phyloP scores from a whole-genome alignment of 1,284 basidiomycete species.

The Gymnopus androsaceus region DNA sequence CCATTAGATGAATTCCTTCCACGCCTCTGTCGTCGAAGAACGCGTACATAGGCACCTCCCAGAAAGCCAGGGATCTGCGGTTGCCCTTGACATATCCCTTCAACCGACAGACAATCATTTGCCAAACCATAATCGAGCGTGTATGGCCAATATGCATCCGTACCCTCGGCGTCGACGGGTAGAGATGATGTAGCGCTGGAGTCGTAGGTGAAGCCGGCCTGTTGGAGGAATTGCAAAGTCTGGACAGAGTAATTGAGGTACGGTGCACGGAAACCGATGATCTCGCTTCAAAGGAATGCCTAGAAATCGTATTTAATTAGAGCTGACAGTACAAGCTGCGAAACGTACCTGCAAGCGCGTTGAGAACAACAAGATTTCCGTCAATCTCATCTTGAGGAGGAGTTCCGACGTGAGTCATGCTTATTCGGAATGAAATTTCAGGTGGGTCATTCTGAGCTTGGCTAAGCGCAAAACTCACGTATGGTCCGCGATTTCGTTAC shows the following conservation, averaged over 20 bases:
- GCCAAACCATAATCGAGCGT: slow-evolving; percentile 76
- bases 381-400: slow-evolving; percentile 68
- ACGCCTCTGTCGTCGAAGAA: slow-evolving; percentile 67
- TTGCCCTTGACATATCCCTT: slow-evolving; percentile 66
- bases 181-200: slow-evolving; percentile 65
- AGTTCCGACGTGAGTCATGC: slow-evolving; percentile 80
- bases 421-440: no score
- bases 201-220: slow-evolving; percentile 75
- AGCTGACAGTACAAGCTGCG: no score
- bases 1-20: slow-evolving; percentile 72
- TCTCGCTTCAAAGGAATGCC: slow-evolving; percentile 68
- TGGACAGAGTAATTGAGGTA: slow-evolving; percentile 70
- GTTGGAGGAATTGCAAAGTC: slow-evolving; percentile 59
- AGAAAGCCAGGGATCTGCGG: slow-evolving; percentile 77
- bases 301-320: no score
- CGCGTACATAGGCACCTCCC: slow-evolving; percentile 83
- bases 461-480: slow-evolving; percentile 49
- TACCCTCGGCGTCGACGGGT: slow-evolving; percentile 67
- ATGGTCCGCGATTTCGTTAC: slow-evolving; percentile 87
- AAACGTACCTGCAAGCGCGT: slow-evolving; percentile 79
- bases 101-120: slow-evolving; percentile 70
- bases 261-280: slow-evolving; percentile 80
- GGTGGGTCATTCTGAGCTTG: slow-evolving; percentile 16
- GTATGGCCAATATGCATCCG: slow-evolving; percentile 80
- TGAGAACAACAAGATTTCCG: slow-evolving; percentile 80